Base-by-base conservation (phyloP, 2,329 filamentous ascomycete species). In the Claviceps sp. region DNA sequence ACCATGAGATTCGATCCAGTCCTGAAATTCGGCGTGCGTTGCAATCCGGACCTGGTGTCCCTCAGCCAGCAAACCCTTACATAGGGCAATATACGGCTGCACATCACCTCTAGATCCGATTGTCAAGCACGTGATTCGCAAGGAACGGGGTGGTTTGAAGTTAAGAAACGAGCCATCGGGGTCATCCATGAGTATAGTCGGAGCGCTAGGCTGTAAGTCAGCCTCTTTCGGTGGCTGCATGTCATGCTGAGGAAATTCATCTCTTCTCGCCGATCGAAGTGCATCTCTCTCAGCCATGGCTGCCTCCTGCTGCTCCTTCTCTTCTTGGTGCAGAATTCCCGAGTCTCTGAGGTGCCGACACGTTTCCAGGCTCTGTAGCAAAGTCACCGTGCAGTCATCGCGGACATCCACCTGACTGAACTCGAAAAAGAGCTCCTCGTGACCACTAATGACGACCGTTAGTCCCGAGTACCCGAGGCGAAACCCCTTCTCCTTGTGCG, bases 361-460 rank as follows among this genome's bases (percentile, higher is more conserved):
- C 5, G 80, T 80, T 58, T 95, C 88, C 1, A 97, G 71, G 50
- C 80, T 81, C 53, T 85, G 84, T 40, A 94, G 74, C 17, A 96
- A 67, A 5, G 86, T 94, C 34, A 95, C 79, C 2, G 85, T 81
- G 62, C 90, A 96, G 65, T 97, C 91, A 61, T 98, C 91, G 51
- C 93, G 82, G 52, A 83, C 76, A 37, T 89, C 89, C 1, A 78
- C 73, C 47, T 83, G 78, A 50, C 79, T 78, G 62, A 97, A 97
- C 64, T 98, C 91, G 61, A 98, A 97, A 66, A 97, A 97, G 1
- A 98, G 71, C 66, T 97, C 93, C 64, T 97, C 93, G 55, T 96
- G 88, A 0, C 90, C 93, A 50, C 86, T 83, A 56, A 98, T 94
- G 4, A 95, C 86, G n/a, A 97, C 74, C 0, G 95, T 88, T 42